Conservation (phyloP, 2,329 filamentous ascomycete species). For the Cryoendolithus antarcticus region DNA sequence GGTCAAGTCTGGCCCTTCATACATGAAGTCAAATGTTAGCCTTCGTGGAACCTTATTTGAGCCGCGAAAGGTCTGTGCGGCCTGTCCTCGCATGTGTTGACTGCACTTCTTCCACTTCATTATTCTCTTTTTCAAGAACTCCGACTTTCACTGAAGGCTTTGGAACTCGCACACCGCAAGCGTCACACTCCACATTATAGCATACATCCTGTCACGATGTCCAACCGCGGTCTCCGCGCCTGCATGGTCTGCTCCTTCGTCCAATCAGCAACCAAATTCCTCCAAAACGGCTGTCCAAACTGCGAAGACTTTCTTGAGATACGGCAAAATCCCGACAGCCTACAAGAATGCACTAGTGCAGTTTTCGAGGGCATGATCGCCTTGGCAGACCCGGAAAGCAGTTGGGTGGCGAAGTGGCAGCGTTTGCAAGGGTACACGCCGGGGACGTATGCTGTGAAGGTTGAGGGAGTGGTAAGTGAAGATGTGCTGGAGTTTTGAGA, state of each 20-base stretch:
- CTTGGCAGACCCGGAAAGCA: conserved; percentile 65
- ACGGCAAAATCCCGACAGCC: conserved; percentile 56
- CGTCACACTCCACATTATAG: neutral
- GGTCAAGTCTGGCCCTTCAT: too few relatives aligned
- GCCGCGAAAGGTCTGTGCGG: too few relatives aligned
- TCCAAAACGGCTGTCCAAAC: conserved; percentile 82
- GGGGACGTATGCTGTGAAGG: conserved; percentile 90
- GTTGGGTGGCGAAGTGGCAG: conserved; percentile 97
- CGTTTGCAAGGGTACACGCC: conserved; percentile 75
- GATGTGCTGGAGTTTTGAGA: neutral
- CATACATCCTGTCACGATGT: conserved; percentile 25
- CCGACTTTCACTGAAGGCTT: too few relatives aligned
- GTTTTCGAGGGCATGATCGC: conserved; percentile 91
- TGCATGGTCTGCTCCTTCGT: conserved; percentile 99
- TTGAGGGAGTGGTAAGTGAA: conserved; percentile 58
- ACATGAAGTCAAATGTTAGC: too few relatives aligned
- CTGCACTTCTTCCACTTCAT: too few relatives aligned
- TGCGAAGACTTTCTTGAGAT: conserved; percentile 89
- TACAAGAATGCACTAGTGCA: conserved; percentile 87
- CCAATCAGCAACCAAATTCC: conserved; percentile 70
- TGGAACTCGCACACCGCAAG: too few relatives aligned
- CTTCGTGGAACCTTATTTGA: too few relatives aligned
- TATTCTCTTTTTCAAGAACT: too few relatives aligned
- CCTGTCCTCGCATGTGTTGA: too few relatives aligned
- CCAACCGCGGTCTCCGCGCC: conserved; percentile 73